Evolutionary conservation across 2,329 filamentous ascomycete genomes (phyloP), one percentile per base, ranked within the genome.

Genomic region (Beauveria bassiana): DNA sequence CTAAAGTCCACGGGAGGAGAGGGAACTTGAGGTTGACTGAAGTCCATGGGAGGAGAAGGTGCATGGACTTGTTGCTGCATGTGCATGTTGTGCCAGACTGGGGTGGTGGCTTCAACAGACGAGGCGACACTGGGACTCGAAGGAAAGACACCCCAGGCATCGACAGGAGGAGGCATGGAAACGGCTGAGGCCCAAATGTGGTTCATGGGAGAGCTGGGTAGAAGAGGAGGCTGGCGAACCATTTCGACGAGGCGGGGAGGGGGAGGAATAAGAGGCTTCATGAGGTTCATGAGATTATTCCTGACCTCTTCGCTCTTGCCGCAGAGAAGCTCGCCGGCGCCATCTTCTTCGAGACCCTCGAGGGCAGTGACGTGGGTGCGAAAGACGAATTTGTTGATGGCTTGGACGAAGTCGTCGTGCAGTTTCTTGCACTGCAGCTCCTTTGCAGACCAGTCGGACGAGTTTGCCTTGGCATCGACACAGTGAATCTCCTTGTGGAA

Each of bases 401-500:
- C 91, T 78, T 98, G 93, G 66, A 98, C 84, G 71, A 97, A 98
- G 71, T 96, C 92, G 64, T 97, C 91, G 74, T 98, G 95, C 69
- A 98, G 82, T 81, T 96, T 97, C 86, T 96, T 97, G 78, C 96
- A 84, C 73, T 98, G 93, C 68, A 89, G 83, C 70, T 97, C 93
- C 83, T 98, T 98, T 77, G 97, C 93, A 46, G 92, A 87, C 95
- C 95, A 99, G 75, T 91, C 87, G 81, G 92, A 96, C 56, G 91
- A 96, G 74, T 83, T 91, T 69, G 92, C 91, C 67, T 91, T 90
- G 70, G 90, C 88, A 74, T 99, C 91, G 70, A 93, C 84, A 68
- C 91, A 96, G 81, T 96, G 93, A 69, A 98, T 84, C 66, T 97
- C 91, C 81, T 95, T 93, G 84, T 99, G 95, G 76, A 96, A 96